Evolutionary conservation across 257 asterid species (phyloP).

Genomic region (Capsicum chinense): DNA sequence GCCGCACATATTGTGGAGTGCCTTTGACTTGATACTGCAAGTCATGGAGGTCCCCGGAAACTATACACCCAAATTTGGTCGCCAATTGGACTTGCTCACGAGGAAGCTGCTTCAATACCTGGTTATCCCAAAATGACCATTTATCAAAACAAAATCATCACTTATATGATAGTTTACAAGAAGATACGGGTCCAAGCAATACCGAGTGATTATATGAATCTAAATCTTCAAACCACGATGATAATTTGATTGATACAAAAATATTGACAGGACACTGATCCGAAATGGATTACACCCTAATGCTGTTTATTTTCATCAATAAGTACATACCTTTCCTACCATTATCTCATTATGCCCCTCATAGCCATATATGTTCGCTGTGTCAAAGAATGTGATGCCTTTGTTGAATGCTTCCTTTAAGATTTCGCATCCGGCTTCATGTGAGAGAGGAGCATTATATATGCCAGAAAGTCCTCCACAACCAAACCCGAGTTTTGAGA

Average conservation of each 20-base stretch:
- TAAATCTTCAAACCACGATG: background rate
- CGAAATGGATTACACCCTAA: background rate
- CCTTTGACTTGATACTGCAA: slow-evolving; percentile 21
- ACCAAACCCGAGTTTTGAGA: slow-evolving; percentile 58
- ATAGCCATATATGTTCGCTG: slow-evolving; percentile 50
- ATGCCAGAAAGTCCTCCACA: slow-evolving; percentile 59
- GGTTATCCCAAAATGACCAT: background rate
- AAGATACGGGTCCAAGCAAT: background rate
- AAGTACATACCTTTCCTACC: slow-evolving; percentile 55
- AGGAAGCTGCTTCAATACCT: slow-evolving; percentile 48
- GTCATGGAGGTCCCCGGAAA: background rate
- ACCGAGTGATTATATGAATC: background rate
- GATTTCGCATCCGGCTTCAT: slow-evolving; percentile 49
- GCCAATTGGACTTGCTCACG: slow-evolving; percentile 47
- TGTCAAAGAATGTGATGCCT: slow-evolving; percentile 64
- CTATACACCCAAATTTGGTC: slow-evolving; percentile 43
- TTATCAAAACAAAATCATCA: background rate
- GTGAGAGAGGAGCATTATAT: slow-evolving; percentile 53
- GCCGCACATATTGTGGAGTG: slow-evolving; percentile 49
- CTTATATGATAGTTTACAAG: background rate
- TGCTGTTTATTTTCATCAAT: background rate
- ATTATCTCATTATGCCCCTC: slow-evolving; percentile 48
- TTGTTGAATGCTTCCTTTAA: slow-evolving; percentile 49
- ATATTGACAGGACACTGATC: background rate
- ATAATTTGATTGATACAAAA: background rate